Evolutionary conservation across 768 basidiomycete genomes (phyloP), one percentile per base, ranked within the genome.

Genomic region (Tulasnella sp.): DNA sequence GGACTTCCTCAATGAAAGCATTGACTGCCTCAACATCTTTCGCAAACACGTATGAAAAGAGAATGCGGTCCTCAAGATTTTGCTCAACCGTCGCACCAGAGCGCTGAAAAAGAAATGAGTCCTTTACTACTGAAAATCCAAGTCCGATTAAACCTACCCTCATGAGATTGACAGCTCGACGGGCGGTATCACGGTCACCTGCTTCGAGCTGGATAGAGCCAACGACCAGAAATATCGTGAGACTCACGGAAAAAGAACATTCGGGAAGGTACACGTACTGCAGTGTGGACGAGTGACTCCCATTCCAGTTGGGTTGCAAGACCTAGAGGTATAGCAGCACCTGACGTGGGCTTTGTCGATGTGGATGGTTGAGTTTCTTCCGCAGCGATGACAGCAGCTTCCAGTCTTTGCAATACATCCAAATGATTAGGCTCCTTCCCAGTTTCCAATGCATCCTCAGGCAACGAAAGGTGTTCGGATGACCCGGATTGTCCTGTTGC

Each of bases 111-210:
- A 45, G 39, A 40, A 31, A 37, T 58, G 9, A 38, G 19, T 37
- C 25, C 38, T 67, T 31, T 31, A 17, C 52, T 14, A 72, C 25
- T 25, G 52, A 17, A 64, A 76, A 12, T 22, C 54, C 11, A 6
- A 49, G 31, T 64, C 5, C 9, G 22, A 25, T 14, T 19, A 9
- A 45, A n/a, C 8, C 22, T 70, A 86, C 88, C 81, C 83, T 81
- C 87, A 91, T 90, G 1, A 93, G 82, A 22, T 84, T 81, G 9
- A 93, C 80, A 1, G 86, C 83, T 1, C 80, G 79, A 78, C 90
- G 86, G 1, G 88, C 89, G 0, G 87, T 85, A 34, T 82, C 79
- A 0, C 79, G 79, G 78, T 93, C 91, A 3, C 83, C 80, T 25
- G 83, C 81, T 22, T 83, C 80, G 29, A 89, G 80, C 91, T 92